These are phyloP conservation scores for Globisporangium irregulare DNA, from an alignment of 352 stramenopile species.

Conservation along the genomic window DNA sequence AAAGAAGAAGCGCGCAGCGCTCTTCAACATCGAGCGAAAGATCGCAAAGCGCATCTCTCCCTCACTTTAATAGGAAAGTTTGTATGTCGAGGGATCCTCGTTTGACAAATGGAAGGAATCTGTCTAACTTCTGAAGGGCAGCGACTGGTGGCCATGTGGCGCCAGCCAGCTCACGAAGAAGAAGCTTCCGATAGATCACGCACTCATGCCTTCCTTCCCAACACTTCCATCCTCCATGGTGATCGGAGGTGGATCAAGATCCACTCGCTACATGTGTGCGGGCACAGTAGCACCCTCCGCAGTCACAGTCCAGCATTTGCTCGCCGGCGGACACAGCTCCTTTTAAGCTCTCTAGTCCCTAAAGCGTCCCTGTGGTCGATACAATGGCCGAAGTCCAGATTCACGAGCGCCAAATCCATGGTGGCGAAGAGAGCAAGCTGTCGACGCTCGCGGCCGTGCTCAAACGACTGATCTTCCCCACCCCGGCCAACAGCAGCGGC, in stretches of 20 bases:
- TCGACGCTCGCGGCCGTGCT: conserved; percentile 2
- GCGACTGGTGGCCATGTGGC: conserved; percentile 3
- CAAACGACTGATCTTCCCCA: neutral
- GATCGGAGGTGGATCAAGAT: too few species aligned
- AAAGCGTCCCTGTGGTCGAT: neutral
- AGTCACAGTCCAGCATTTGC: conserved; percentile 9
- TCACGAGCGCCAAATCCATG: neutral
- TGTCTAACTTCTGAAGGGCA: neutral
- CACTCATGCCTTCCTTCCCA: neutral
- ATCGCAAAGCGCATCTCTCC: conserved; percentile 2
- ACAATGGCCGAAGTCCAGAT: neutral
- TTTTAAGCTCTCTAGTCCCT: neutral
- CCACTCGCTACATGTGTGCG: too few species aligned
- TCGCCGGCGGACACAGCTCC: neutral
- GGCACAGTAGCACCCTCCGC: neutral
- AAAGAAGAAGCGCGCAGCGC: neutral
- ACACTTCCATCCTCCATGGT: neutral
- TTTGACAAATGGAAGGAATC: neutral
- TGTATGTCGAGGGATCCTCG: conserved; percentile 1
- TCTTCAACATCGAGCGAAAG: neutral
- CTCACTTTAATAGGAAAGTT: neutral
- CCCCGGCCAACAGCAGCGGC: neutral
- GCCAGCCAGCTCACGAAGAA: neutral
- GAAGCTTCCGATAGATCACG: neutral
- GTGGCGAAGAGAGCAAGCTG: conserved; percentile 5